A percentile compares a stretch with the other conserved stretches of the same genome.
Conservation (phyloP, 2,329 filamentous ascomycete genomes). For the Aureobasidium sp. region DNA sequence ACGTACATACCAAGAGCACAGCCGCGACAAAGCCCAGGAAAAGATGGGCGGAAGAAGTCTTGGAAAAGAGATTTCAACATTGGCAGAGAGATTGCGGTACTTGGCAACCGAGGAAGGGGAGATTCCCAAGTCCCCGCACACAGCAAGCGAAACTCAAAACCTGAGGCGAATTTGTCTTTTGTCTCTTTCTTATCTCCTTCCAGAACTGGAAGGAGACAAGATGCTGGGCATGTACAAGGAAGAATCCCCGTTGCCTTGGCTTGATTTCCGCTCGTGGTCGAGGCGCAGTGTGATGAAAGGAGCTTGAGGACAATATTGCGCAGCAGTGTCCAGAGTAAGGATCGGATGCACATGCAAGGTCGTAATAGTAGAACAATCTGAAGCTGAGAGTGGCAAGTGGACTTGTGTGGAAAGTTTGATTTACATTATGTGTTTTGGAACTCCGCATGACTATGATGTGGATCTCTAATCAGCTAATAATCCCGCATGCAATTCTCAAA, state of each 20-base stretch:
- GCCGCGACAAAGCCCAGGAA: background rate
- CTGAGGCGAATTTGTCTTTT: background rate
- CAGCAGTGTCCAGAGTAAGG: too few relatives aligned
- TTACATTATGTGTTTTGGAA: too few relatives aligned
- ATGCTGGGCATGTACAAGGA: background rate
- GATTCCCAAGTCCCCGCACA: background rate
- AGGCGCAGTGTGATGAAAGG: background rate
- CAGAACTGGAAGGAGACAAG: background rate
- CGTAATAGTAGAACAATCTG: too few relatives aligned
- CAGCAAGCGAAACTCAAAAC: background rate
- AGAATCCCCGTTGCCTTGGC: background rate
- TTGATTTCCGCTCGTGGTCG: background rate
- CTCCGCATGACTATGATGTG: too few relatives aligned
- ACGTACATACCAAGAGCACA: conserved; percentile 5
- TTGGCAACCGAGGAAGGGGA: background rate
- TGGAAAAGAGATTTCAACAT: background rate
- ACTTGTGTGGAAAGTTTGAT: too few relatives aligned
- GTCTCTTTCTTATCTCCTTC: background rate
- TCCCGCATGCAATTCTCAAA: too few relatives aligned
- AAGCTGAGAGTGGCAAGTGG: too few relatives aligned
- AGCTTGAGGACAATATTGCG: too few relatives aligned
- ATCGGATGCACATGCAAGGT: too few relatives aligned
- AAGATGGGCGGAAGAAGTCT: background rate
- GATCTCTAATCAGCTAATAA: too few relatives aligned
- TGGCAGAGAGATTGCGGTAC: background rate